Evolutionary conservation across 2,329 filamentous ascomycete species (phyloP).

Genomic region (Pestalotiopsis sp.): DNA sequence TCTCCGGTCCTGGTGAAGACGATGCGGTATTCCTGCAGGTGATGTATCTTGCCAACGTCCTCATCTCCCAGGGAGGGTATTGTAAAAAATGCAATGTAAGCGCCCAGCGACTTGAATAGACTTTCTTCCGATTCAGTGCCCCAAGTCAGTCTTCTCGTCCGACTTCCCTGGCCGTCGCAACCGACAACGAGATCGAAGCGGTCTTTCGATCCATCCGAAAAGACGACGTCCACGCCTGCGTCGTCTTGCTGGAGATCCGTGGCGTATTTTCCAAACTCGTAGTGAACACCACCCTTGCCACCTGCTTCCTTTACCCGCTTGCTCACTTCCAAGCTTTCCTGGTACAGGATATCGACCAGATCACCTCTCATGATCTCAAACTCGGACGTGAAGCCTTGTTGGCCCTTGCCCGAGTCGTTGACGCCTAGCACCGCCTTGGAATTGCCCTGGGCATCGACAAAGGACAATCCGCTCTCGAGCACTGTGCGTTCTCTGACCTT

Average conservation of each 20-base stretch:
- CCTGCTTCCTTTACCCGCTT: constrained; percentile 18
- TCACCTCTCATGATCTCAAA: constrained; percentile 63
- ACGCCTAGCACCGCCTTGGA: constrained; percentile 39
- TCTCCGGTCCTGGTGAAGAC: constrained; percentile 40
- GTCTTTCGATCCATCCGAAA: constrained; percentile 44
- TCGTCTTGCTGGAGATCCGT: constrained; percentile 29
- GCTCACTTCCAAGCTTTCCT: constrained; percentile 32
- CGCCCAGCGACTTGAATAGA: constrained; percentile 28
- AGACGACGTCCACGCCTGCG: constrained; percentile 33
- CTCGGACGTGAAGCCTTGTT: constrained; percentile 52
- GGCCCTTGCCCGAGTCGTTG: constrained; percentile 41
- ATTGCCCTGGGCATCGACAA: constrained; percentile 43
- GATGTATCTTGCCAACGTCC: constrained; percentile 33
- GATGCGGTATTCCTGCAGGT: constrained; percentile 34
- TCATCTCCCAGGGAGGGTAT: constrained; percentile 31
- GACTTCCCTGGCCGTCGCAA: constrained; percentile 55
- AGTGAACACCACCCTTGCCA: constrained; percentile 27
- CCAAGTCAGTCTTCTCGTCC: constrained; percentile 42
- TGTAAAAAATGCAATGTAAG: constrained; percentile 42
- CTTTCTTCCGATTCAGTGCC: constrained; percentile 26
- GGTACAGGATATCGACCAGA: constrained; percentile 51
- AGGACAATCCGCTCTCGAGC: constrained; percentile 47
- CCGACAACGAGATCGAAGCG: constrained; percentile 55
- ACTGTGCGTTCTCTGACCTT: constrained; percentile 38
- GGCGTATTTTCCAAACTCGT: constrained; percentile 33